Evolutionary conservation across 441 rosid species (phyloP).

Genomic region (Kokia cookei): DNA sequence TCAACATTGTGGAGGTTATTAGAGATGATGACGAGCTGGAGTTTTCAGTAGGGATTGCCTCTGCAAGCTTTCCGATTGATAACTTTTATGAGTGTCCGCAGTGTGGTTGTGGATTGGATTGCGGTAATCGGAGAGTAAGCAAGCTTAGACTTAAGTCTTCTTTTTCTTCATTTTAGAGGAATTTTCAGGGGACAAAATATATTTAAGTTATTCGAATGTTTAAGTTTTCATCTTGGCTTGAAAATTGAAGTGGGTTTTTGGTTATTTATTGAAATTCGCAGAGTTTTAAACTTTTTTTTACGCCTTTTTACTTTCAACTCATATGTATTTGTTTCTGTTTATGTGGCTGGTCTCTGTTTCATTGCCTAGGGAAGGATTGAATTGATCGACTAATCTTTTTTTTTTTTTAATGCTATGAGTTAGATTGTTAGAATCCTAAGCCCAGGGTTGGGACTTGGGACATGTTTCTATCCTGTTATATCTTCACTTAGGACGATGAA

Average conservation of each 20-base stretch:
- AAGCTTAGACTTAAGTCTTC: slow-evolving; percentile 34
- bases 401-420: background rate
- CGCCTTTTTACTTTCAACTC: background rate
- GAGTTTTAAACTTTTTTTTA: background rate
- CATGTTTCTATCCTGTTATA: background rate
- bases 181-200: background rate
- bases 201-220: background rate
- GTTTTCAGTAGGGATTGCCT: slow-evolving; percentile 87
- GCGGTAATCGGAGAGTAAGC: slow-evolving; percentile 27
- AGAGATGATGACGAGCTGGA: slow-evolving; percentile 51
- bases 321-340: background rate
- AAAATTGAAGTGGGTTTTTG: background rate
- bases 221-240: background rate
- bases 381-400: background rate
- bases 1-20: slow-evolving; percentile 74
- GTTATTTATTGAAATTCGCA: background rate
- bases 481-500: no score
- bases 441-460: background rate
- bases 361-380: background rate
- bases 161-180: slow-evolving; percentile 45
- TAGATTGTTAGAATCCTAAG: background rate
- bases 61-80: slow-evolving; percentile 60
- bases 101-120: slow-evolving; percentile 87
- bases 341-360: background rate
- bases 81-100: slow-evolving; percentile 76